These are phyloP conservation scores for Alternaria alternata DNA, from an alignment of 2,329 filamentous ascomycete genomes.

Conservation along the genomic window DNA sequence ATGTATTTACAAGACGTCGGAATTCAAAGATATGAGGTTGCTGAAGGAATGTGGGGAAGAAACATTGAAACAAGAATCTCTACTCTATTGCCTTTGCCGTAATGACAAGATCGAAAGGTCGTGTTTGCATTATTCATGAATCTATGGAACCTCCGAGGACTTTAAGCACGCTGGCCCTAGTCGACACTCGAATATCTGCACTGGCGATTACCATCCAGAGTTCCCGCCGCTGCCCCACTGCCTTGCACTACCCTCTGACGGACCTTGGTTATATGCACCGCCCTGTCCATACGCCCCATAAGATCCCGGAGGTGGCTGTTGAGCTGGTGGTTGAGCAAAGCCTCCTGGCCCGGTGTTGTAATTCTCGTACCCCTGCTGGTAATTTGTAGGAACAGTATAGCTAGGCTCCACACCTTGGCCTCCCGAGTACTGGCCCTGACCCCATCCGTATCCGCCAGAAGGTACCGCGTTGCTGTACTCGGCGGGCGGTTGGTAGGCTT, in stretches of 20 bases:
- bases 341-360: slow-evolving; percentile 24
- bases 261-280: slow-evolving; percentile 31
- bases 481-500: slow-evolving; percentile 37
- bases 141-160: not conserved
- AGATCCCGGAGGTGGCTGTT: slow-evolving; percentile 26
- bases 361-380: slow-evolving; percentile 50
- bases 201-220: slow-evolving; percentile 31
- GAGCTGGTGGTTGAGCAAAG: slow-evolving; percentile 27
- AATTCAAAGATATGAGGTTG: not conserved
- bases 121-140: slow-evolving; percentile 13
- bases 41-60: slow-evolving; percentile 12
- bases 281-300: slow-evolving; percentile 33
- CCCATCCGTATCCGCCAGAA: slow-evolving; percentile 37
- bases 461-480: slow-evolving; percentile 39
- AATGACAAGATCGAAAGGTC: not conserved
- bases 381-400: slow-evolving; percentile 46
- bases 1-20: slow-evolving; percentile 25
- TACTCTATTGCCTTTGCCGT: slow-evolving; percentile 14
- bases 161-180: not conserved
- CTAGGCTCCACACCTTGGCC: slow-evolving; percentile 45
- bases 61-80: slow-evolving; percentile 29
- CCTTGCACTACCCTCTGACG: slow-evolving; percentile 27
- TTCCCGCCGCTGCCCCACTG: slow-evolving; percentile 44
- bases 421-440: slow-evolving; percentile 41
- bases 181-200: not conserved